These are phyloP conservation scores for Artemisia argyi DNA, from an alignment of 129 eudicot genomes.

Conservation along the genomic window DNA sequence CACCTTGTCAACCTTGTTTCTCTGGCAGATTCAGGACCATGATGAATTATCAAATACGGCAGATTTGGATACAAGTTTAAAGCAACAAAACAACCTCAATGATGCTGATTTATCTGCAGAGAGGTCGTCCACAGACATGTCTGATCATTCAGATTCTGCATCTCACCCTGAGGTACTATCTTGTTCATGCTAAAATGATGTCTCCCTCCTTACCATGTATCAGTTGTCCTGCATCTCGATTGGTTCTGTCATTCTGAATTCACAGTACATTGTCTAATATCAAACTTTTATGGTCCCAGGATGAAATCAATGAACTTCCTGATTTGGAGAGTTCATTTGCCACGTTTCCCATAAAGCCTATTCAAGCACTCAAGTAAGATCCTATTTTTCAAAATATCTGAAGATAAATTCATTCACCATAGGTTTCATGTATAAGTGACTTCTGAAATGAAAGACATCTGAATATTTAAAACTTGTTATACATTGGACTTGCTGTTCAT, in stretches of 20 bases:
- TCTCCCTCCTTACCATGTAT: neutral
- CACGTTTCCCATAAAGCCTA: conserved; percentile 87
- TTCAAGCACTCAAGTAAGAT: conserved; percentile 90
- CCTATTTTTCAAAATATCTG: conserved; percentile 1
- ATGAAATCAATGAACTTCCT: conserved; percentile 53
- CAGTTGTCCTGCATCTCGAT: conserved; percentile 2
- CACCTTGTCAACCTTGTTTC: conserved; percentile 13
- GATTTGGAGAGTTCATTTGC: conserved; percentile 80
- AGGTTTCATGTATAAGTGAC: conserved; percentile 4
- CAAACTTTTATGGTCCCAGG: conserved; percentile 44
- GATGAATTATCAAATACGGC: conserved; percentile 47
- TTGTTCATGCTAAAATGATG: conserved; percentile 3
- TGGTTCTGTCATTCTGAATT: conserved; percentile 6
- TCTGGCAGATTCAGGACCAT: conserved; percentile 75
- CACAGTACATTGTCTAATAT: conserved; percentile 5
- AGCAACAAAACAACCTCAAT: conserved; percentile 44
- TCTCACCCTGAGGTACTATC: conserved; percentile 58
- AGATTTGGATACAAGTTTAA: conserved; percentile 39
- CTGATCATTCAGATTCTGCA: conserved; percentile 51
- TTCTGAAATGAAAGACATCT: neutral
- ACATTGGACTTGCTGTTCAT: neutral
- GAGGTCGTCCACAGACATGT: conserved; percentile 40
- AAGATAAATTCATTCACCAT: neutral
- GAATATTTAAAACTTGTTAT: conserved; percentile 8
- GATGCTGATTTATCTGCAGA: conserved; percentile 48